Percentiles rank a stretch among this genome's conserved stretches.
phyloP scores from a whole-genome alignment of 2,329 filamentous ascomycete genomes.

The Alternaria solani region DNA sequence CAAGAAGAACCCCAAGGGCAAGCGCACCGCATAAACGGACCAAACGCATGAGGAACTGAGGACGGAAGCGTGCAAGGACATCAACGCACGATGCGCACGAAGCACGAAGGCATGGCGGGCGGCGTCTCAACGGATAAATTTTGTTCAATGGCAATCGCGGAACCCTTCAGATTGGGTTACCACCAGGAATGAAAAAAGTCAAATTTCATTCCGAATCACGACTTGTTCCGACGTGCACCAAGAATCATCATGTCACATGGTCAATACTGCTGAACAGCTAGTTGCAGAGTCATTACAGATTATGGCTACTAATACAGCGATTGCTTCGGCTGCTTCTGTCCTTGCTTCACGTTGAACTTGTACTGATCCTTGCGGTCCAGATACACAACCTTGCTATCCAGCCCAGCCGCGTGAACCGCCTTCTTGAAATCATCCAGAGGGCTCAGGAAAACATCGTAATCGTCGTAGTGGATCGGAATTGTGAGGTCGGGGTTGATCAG shows the following conservation, averaged over 20 bases:
- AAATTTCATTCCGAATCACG: conserved; percentile 32
- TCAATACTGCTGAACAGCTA: conserved; percentile 9
- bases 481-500: conserved; percentile 68
- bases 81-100: conserved; percentile 21
- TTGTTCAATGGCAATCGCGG: conserved; percentile 46
- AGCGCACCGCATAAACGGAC: conserved; percentile 50
- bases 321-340: conserved; percentile 16
- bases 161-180: conserved; percentile 32
- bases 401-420: conserved; percentile 61
- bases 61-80: conserved; percentile 18
- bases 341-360: conserved; percentile 59
- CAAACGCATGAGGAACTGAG: conserved; percentile 13
- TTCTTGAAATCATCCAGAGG: conserved; percentile 68
- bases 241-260: conserved; percentile 2
- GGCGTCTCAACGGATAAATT: conserved; percentile 45
- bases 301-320: conserved; percentile 14
- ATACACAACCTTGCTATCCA: conserved; percentile 65
- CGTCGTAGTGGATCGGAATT: conserved; percentile 57
- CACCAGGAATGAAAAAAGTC: conserved; percentile 43
- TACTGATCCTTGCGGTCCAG: conserved; percentile 67
- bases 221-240: conserved; percentile 4
- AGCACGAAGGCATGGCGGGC: conserved; percentile 37
- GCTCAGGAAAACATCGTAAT: conserved; percentile 67
- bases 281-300: not conserved
- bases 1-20: conserved; percentile 69